Evolutionary conservation across 352 stramenopile species (phyloP).

Genomic region (Pythium monospermum): DNA sequence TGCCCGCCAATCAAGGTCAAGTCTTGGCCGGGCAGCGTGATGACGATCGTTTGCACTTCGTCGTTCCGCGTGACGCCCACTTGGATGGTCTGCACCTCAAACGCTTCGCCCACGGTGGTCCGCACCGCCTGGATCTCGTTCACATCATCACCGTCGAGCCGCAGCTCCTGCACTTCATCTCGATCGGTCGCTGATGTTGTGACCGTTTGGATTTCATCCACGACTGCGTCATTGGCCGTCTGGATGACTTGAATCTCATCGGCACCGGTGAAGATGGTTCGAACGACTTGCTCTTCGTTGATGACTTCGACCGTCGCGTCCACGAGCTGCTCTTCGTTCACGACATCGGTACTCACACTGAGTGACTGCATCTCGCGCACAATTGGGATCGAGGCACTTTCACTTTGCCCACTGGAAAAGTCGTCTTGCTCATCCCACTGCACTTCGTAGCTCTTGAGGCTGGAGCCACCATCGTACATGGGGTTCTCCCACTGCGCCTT

Average conservation of each 20-base stretch:
- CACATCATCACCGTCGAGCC: slow-evolving; percentile 76
- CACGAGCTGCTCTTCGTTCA: slow-evolving; percentile 93
- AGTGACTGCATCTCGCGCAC: slow-evolving; percentile 91
- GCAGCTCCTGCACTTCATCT: slow-evolving; percentile 89
- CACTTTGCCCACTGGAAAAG: slow-evolving; percentile 67
- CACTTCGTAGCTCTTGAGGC: slow-evolving; percentile 64
- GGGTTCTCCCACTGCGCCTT: slow-evolving; percentile 86
- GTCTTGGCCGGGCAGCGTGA: slow-evolving; percentile 67
- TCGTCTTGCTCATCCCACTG: slow-evolving; percentile 81
- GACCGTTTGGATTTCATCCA: slow-evolving; percentile 91
- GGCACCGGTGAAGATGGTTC: slow-evolving; percentile 74
- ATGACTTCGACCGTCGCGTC: slow-evolving; percentile 91
- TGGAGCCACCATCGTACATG: slow-evolving; percentile 88
- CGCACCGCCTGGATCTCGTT: slow-evolving; percentile 91
- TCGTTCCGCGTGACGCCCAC: slow-evolving; percentile 58
- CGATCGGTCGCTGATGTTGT: slow-evolving; percentile 89
- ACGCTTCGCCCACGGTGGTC: slow-evolving; percentile 58
- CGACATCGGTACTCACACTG: slow-evolving; percentile 65
- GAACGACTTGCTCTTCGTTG: slow-evolving; percentile 95
- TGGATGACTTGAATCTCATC: slow-evolving; percentile 88
- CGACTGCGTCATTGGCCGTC: slow-evolving; percentile 57
- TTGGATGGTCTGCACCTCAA: slow-evolving; percentile 87
- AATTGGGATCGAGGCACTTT: slow-evolving; percentile 70
- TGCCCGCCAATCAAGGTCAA: slow-evolving; percentile 38
- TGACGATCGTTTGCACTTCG: slow-evolving; percentile 84